Evolutionary conservation across 805 yeast species (phyloP), one percentile per base, ranked within the genome.

Genomic region (Blastobotrys attinorum): DNA sequence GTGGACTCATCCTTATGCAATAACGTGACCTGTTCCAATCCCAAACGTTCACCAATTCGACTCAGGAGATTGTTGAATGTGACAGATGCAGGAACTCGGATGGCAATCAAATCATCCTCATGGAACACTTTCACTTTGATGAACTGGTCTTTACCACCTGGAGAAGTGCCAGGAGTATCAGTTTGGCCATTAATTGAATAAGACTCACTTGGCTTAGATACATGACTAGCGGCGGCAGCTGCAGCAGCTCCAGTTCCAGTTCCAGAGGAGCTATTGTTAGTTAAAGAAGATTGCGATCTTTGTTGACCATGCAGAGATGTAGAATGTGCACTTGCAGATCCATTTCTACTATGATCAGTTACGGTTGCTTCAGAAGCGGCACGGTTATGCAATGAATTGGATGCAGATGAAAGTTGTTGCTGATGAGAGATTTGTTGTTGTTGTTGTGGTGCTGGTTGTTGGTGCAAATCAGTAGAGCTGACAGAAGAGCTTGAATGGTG

Each of bases 111-210:
- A 47, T 64, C 67, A 35, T 63, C 65, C 21, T 56, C 52, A 39
- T 60, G 52, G 44, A 61, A 63, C 15, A 66, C 64, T 54, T 66
- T 66, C 46, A 66, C 58, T 48, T 66, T 66, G 47, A 66, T 43
- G 29, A 48, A 44, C 23, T n/a, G 20, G 31, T 36, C 39, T 16
- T 22, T 21, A 6, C 3, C 3, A 18, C 16, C 25, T 15, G 8
- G 15, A 13, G 39, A 18, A n/a, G 15, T 41, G 3, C 46, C 43
- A 20, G 33, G 40, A 8, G 43, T 39, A 4, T 47, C 22, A 16
- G 27, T 39, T n/a, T 31, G 33, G 18, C 21, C 21, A n/a, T 15
- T 15, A 11, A 17, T 22, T 16, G 15, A n/a, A 13, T 15, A 17
- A 6, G 34, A 5, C 17, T 31, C 17, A 10, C 17, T 10, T 15